phyloP scores from a whole-genome alignment of 2,329 filamentous ascomycete species.

The Calonectria pseudoreteaudii region DNA sequence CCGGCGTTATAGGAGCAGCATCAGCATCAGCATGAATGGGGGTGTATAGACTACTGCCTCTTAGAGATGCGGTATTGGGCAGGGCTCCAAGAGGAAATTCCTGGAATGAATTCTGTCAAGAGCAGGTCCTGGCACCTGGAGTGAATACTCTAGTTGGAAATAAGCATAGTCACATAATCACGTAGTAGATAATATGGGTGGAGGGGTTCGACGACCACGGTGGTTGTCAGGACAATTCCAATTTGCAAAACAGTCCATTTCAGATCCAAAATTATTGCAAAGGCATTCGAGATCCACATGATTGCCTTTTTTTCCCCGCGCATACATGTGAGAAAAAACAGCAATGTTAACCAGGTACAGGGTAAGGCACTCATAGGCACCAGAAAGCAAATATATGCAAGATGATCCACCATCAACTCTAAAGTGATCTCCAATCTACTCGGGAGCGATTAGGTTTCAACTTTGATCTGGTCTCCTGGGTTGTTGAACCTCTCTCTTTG shows the following conservation, averaged over 20 bases:
- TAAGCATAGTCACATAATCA: slow-evolving; percentile 32
- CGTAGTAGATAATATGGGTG: slow-evolving; percentile 37
- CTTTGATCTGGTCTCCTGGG: background rate
- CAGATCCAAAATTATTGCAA: background rate
- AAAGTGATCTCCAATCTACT: background rate
- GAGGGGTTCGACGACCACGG: background rate
- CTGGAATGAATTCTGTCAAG: background rate
- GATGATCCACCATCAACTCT: background rate
- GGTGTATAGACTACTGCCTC: slow-evolving; percentile 13
- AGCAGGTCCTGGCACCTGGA: background rate
- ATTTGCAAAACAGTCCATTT: background rate
- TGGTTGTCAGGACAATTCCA: background rate
- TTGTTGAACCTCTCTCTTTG: background rate
- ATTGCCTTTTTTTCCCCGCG: no score
- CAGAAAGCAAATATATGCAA: no score
- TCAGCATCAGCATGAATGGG: slow-evolving; percentile 14
- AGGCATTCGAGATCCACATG: background rate
- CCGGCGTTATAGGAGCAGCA: slow-evolving; percentile 21
- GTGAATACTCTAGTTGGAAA: slow-evolving; percentile 8
- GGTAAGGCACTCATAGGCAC: no score
- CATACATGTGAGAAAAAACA: no score
- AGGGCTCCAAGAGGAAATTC: background rate
- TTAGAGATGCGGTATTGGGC: slow-evolving; percentile 15
- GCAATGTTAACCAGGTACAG: no score
- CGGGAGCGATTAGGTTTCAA: background rate